Base-by-base conservation (phyloP, 2,329 filamentous ascomycete species). In the Diplodia sapinea region DNA sequence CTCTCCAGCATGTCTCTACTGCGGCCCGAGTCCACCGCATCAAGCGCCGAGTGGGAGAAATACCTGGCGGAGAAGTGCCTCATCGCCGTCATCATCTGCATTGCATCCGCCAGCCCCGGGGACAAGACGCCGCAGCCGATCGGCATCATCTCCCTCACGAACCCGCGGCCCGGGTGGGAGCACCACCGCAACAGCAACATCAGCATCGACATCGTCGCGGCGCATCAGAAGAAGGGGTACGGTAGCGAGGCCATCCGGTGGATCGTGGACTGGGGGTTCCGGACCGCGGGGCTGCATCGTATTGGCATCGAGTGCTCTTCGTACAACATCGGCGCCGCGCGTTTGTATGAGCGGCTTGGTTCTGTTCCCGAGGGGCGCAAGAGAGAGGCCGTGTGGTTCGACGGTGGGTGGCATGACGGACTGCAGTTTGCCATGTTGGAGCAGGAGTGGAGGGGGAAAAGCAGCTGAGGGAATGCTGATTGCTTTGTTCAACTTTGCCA, bases 161-260 rank as follows among this genome's bases (percentile, higher is more conserved):
- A 23, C 3, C 43, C 59, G 17, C 26, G 9, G 12, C 29, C 43
- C 0, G 59, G 59, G 1, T 4, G 12, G 2, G 59, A 57, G 4
- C 82, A 83, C 66, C 82, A 85, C 69, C 78, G 83, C 15, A 74
- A 74, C 69, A 78, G 79, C n/a, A 76, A 79, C 54, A 73, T 84
- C 9, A 79, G 76, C 0, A 73, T 84, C 17, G 71, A 73, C 0
- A 74, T 84, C 6, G 69, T 78, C 1, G 71, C 73, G 0, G 8
- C 66, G 0, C 77, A 79, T 57, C 79, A 82, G 66, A 74, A 76
- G 0, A 70, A 76, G 23, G 82, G 83, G 0, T 85, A 85, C 65
- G 83, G 83, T 1, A 71, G 70, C 7, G 83, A 85, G 70, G 80
- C 81, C 0, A 81, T 85, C 54, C 74, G 75, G 31, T 86, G 82